Evolutionary conservation across 225 moss, liverwort and hornwort species (phyloP).

Genomic region (Climacium dendroides): DNA sequence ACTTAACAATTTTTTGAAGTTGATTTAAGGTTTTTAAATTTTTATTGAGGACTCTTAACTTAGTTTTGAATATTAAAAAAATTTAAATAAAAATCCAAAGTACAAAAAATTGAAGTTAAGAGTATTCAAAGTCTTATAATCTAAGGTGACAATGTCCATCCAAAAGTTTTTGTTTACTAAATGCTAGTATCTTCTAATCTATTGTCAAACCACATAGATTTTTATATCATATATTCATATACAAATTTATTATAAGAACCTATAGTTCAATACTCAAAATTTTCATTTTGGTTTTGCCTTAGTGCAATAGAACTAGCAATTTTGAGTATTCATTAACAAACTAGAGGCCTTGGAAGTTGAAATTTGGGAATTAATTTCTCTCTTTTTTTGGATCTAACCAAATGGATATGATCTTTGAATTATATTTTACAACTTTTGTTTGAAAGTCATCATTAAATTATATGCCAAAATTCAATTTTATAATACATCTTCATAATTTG

Average conservation of each 20-base stretch:
- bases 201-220: neutral
- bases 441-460: neutral
- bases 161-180: neutral
- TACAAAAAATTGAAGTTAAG: neutral
- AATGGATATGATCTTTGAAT: neutral
- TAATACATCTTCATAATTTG: neutral
- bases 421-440: neutral
- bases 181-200: neutral
- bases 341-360: neutral
- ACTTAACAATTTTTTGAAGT: neutral
- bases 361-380: neutral
- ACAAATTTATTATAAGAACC: neutral
- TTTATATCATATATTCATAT: neutral
- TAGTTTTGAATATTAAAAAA: neutral
- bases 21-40: neutral
- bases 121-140: neutral
- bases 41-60: neutral
- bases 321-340: neutral
- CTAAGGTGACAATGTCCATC: fast-evolving
- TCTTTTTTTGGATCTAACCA: neutral
- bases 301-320: neutral
- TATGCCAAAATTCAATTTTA: neutral
- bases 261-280: neutral
- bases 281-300: too few species aligned
- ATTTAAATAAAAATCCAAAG: neutral